Percentiles rank a stretch among this genome's conserved stretches.
phyloP scores from a whole-genome alignment of 306 rosid species.

The Argentina anserina region DNA sequence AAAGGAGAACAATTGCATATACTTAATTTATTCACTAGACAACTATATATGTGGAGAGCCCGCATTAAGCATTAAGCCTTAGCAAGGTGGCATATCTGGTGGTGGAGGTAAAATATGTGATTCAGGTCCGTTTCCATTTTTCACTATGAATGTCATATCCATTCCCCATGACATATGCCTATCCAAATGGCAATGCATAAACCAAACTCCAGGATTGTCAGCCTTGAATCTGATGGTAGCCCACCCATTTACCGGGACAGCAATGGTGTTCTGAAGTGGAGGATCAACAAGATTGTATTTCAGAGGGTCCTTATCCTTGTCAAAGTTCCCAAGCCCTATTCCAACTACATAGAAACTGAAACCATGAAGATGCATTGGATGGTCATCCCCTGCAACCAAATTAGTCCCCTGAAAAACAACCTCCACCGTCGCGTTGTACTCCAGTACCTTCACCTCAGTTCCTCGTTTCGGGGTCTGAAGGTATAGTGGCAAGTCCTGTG shows the following conservation, averaged over 20 bases:
- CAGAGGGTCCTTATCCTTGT: slow-evolving; percentile 27
- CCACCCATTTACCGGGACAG: slow-evolving; percentile 31
- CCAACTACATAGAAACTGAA: slow-evolving; percentile 29
- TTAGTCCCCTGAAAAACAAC: slow-evolving; percentile 32
- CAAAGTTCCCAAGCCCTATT: slow-evolving; percentile 27
- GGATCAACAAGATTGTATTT: slow-evolving; percentile 31
- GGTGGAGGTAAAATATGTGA: slow-evolving; percentile 23
- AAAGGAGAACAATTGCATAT: not conserved
- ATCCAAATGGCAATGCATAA: slow-evolving; percentile 31
- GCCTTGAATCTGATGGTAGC: slow-evolving; percentile 30
- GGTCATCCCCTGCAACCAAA: slow-evolving; percentile 25
- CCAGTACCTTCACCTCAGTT: slow-evolving; percentile 28
- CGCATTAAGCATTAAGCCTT: not conserved
- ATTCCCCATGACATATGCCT: slow-evolving; percentile 34
- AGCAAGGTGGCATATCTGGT: slow-evolving; percentile 33
- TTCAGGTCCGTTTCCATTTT: slow-evolving; percentile 17
- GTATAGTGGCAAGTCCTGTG: slow-evolving; percentile 10
- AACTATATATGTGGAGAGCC: not conserved
- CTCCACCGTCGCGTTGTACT: slow-evolving; percentile 26
- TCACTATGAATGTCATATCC: slow-evolving; percentile 21
- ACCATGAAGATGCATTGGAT: slow-evolving; percentile 40
- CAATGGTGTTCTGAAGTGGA: slow-evolving; percentile 26
- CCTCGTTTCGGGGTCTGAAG: slow-evolving; percentile 15
- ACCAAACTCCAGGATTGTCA: slow-evolving; percentile 34
- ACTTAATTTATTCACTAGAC: not conserved